Evolutionary conservation across 106 monocot species (phyloP).

Genomic region (Acorus gramineus): DNA sequence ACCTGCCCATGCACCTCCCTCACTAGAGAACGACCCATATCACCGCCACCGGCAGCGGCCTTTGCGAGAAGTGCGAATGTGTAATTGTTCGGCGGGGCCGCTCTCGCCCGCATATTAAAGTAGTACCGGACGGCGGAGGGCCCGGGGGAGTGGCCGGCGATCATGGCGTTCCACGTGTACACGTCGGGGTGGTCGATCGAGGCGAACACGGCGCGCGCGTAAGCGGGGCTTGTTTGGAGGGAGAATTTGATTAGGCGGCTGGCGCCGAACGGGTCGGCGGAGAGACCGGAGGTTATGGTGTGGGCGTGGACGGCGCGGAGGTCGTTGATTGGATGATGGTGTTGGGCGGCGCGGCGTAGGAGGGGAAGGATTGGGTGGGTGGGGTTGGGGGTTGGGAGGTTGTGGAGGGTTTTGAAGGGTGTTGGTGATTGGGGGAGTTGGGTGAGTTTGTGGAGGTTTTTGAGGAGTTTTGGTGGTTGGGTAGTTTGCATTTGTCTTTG

Average conservation of each 20-base stretch:
- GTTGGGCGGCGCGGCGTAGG: not conserved
- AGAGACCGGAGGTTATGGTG: conserved; percentile 36
- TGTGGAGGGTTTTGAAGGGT: too few relatives aligned
- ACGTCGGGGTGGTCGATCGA: conserved; percentile 34
- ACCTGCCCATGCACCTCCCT: conserved; percentile 45
- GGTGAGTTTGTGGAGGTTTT: too few relatives aligned
- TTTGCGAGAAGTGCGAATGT: conserved; percentile 48
- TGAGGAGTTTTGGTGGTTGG: too few relatives aligned
- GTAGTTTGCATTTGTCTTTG: too few relatives aligned
- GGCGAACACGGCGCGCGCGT: conserved; percentile 18
- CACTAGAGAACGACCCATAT: not conserved
- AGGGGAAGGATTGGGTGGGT: conserved; percentile 21
- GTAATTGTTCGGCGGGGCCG: conserved; percentile 25
- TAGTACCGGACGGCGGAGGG: conserved; percentile 23
- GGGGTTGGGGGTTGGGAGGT: conserved; percentile 4
- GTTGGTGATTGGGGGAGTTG: too few relatives aligned
- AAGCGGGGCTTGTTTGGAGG: conserved; percentile 19
- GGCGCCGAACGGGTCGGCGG: conserved; percentile 30
- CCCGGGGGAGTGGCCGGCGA: conserved; percentile 15
- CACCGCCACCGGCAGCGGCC: conserved; percentile 3
- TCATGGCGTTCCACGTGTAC: conserved; percentile 58
- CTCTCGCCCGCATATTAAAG: conserved; percentile 34
- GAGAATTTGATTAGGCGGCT: conserved; percentile 40
- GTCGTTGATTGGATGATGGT: conserved; percentile 4
- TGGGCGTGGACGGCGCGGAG: conserved; percentile 36